Evolutionary conservation across 1,139 yeast genomes (phyloP).

Genomic region (Zygosaccharomyces pseudobailii): DNA sequence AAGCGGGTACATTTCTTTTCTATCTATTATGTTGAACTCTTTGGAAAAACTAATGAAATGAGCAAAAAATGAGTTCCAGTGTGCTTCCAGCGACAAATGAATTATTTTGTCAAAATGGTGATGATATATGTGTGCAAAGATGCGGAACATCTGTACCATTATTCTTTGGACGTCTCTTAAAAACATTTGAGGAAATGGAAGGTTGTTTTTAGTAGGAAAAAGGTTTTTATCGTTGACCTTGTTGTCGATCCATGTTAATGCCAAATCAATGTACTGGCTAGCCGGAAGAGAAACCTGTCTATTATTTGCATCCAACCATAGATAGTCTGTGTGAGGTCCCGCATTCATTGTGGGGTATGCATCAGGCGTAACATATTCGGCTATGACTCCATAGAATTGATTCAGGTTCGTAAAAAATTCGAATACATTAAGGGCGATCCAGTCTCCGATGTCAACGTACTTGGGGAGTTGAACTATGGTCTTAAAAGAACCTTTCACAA

Average conservation of each 20-base stretch:
- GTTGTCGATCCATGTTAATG: constrained; percentile 82
- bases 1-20: constrained; percentile 75
- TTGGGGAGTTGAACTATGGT: constrained; percentile 94
- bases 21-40: constrained; percentile 77
- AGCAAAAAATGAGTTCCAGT: constrained; percentile 97
- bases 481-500: constrained; percentile 95
- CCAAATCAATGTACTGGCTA: constrained; percentile 85
- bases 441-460: constrained; percentile 89
- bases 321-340: constrained; percentile 84
- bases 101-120: constrained; percentile 90
- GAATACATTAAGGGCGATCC: constrained; percentile 91
- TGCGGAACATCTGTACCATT: constrained; percentile 85
- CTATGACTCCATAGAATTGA: constrained; percentile 81
- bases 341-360: constrained; percentile 93
- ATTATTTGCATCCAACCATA: constrained; percentile 79
- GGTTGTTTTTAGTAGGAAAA: constrained; percentile 91
- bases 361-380: constrained; percentile 86
- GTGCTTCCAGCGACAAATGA: constrained; percentile 89
- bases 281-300: constrained; percentile 89
- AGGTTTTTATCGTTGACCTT: constrained; percentile 84
- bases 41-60: constrained; percentile 84
- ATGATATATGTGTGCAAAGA: constrained; percentile 94
- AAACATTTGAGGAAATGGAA: constrained; percentile 87
- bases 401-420: constrained; percentile 83
- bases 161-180: constrained; percentile 80